phyloP scores from a whole-genome alignment of 1,284 basidiomycete genomes.

The Athelia sp. region DNA sequence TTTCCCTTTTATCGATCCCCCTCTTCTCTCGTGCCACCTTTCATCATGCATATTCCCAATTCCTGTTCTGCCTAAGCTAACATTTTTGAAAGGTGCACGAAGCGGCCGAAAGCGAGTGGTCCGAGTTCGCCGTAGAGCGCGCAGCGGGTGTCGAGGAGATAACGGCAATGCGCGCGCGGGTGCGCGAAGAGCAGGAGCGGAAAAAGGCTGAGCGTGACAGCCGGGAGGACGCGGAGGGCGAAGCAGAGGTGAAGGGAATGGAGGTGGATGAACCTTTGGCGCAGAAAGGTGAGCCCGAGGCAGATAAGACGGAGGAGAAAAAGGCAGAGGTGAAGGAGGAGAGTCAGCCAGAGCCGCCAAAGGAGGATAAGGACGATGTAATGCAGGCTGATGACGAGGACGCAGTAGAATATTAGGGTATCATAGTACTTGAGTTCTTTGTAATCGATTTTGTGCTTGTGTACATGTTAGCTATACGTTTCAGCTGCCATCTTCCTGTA shows the following conservation, averaged over 20 bases:
- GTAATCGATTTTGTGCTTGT: too few relatives aligned
- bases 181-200: slow-evolving; percentile 57
- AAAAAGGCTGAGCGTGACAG: slow-evolving; percentile 31
- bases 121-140: slow-evolving; percentile 56
- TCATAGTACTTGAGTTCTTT: too few relatives aligned
- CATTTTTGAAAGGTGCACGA: slow-evolving; percentile 43
- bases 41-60: slow-evolving; percentile 2
- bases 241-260: slow-evolving; percentile 14
- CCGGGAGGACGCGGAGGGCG: slow-evolving; percentile 8
- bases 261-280: slow-evolving; percentile 8
- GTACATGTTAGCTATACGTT: too few relatives aligned
- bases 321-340: slow-evolving; percentile 38
- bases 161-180: slow-evolving; percentile 52
- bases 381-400: slow-evolving; percentile 52
- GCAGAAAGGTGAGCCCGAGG: slow-evolving; percentile 37
- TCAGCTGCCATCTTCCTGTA: too few relatives aligned
- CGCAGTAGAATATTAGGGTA: slow-evolving; percentile 53
- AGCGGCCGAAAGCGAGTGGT: slow-evolving; percentile 66
- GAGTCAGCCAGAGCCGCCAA: slow-evolving; percentile 18
- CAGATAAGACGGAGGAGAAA: slow-evolving; percentile 15
- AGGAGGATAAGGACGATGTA: slow-evolving; percentile 33
- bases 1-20: slow-evolving; percentile 9
- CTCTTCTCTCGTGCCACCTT: slow-evolving; percentile 1
- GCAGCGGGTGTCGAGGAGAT: slow-evolving; percentile 57
- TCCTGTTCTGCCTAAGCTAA: background rate